Base-by-base conservation (phyloP, 2,329 filamentous ascomycete species). In the Neophaeococcomyces mojaviensis region DNA sequence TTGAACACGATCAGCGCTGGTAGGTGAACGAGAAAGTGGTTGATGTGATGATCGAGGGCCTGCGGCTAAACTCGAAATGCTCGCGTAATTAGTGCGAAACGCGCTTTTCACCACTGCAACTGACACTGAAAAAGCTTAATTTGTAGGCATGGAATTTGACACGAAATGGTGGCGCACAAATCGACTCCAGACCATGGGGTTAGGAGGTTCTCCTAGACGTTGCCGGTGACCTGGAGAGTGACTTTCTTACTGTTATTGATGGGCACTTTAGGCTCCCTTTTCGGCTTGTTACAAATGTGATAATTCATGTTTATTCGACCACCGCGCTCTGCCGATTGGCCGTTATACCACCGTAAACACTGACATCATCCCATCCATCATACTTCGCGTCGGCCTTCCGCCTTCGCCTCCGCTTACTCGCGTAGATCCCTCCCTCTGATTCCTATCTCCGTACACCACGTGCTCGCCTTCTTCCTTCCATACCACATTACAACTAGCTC, bases 361-460 rank as follows among this genome's bases (percentile, higher is more conserved):
- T 40, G 38, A 40, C 38, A 31, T 40, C 38, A 31, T 38, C 3
- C 16, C 6, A 16, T 22, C 8, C 15, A 13, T 19, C 15, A 22
- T 20, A 22, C 6, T 13, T 19, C 19, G 19, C 19, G 15, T 38
- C 19, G 6, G 4, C 19, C 20, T 24, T 19, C 24, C 24, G 10
- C 24, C 36, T 38, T n/a, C 36, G n/a, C 15, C 19, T 38, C 16
- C 36, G 36, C 15, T 38, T 38, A 24, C 20, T n/a, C 16, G 7
- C 13, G 20, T 20, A 20, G 6, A 20, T 39, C 4, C 15, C 26
- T 26, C 13, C 20, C 8, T 13, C 4, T n/a, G 10, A 35, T 35
- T 35, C 16, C 35, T n/a, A 61, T 59, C 68, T 47, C 67, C 65
- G 49, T 68, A 63, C 62, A 68, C 68, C 18, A 66, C 65, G 22